Evolutionary conservation across 129 eudicot species (phyloP).

Genomic region (Daucus carota): DH1_v3.0 NC_030383.2:5127001-5127500

Average conservation of each 20-base stretch:
- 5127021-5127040: conserved; percentile 41
- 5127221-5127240: conserved; percentile 51
- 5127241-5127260: conserved; percentile 42
- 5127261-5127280: neutral
- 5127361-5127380: neutral
- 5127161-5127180: conserved; percentile 87
- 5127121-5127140: conserved; percentile 93
- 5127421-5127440: neutral
- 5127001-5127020: neutral
- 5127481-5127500: neutral
- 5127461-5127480: neutral
- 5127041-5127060: conserved; percentile 91
- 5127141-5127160: conserved; percentile 79
- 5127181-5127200: conserved; percentile 48
- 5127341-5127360: neutral
- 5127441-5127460: neutral
- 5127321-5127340: neutral
- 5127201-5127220: conserved; percentile 72
- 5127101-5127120: conserved; percentile 81
- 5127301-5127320: neutral
- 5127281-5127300: neutral
- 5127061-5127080: conserved; percentile 91
- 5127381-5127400: neutral
- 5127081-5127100: conserved; percentile 96
- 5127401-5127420: neutral